phyloP scores from a whole-genome alignment of 495 filamentous ascomycete genomes.

The Pseudoneurospora amorphoporcata region DNA sequence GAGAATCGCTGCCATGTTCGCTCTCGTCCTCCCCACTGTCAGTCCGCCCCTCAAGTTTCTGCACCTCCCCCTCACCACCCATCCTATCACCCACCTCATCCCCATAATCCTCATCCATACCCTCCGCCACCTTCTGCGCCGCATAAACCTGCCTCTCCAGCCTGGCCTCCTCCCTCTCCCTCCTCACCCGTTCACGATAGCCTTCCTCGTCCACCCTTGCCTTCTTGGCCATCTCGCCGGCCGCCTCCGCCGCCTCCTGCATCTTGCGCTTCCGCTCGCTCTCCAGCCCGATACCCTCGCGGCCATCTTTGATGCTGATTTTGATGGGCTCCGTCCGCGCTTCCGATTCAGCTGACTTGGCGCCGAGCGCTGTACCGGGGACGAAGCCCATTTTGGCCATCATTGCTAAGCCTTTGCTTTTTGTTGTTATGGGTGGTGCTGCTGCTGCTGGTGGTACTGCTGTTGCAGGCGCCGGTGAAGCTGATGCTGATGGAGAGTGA shows the following conservation, averaged over 20 bases:
- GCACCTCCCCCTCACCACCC: conserved; percentile 7
- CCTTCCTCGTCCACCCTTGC: conserved; percentile 60
- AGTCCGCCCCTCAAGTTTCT: conserved; percentile 10
- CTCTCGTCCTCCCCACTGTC: conserved; percentile 4
- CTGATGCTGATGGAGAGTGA: not conserved
- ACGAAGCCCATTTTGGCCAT: conserved; percentile 95
- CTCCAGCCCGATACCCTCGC: conserved; percentile 79
- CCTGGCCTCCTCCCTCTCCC: conserved; percentile 62
- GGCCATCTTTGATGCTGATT: conserved; percentile 63
- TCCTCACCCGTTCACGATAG: conserved; percentile 62
- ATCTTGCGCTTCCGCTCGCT: conserved; percentile 75
- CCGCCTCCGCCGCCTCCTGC: conserved; percentile 48
- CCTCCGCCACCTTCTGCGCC: conserved; percentile 75
- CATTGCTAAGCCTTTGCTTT: conserved; percentile 83
- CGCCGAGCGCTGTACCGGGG: conserved; percentile 45
- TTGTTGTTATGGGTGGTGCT: not conserved
- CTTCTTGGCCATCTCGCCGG: conserved; percentile 44
- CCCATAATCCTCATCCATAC: conserved; percentile 46
- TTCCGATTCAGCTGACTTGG: not conserved
- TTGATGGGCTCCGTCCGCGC: conserved; percentile 51
- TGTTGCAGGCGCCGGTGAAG: conserved; percentile 1
- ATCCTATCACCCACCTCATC: conserved; percentile 13
- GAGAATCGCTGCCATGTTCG: not conserved
- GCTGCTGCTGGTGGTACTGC: conserved; percentile 11
- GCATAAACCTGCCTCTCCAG: conserved; percentile 55